Conservation (phyloP, 345 rosid genomes). For the Populus nigra region DNA sequence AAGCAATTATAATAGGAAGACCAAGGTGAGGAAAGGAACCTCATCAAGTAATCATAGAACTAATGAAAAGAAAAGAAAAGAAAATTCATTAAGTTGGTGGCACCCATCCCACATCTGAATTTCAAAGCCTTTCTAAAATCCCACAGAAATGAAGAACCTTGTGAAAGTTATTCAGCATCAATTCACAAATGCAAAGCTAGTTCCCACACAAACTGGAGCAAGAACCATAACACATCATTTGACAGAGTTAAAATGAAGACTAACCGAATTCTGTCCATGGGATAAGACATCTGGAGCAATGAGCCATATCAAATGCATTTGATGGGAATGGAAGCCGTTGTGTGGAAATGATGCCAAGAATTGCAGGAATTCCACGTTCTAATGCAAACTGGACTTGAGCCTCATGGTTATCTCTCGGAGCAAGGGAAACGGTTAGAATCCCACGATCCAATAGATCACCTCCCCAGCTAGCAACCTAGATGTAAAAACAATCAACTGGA, state of each 20-base stretch:
- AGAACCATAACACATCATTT: not conserved
- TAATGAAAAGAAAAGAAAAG: not conserved
- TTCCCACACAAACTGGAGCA: not conserved
- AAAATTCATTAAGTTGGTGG: not conserved
- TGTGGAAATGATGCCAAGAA: constrained; percentile 93
- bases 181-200: not conserved
- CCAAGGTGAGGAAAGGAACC: not conserved
- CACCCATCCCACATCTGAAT: not conserved
- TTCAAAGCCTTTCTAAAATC: not conserved
- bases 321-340: constrained; percentile 98
- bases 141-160: not conserved
- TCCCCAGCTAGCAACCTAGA: constrained; percentile 99
- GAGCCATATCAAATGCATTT: constrained; percentile 97
- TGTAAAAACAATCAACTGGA: constrained; percentile 2
- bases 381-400: constrained; percentile 98
- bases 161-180: not conserved
- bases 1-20: not conserved
- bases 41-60: not conserved
- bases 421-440: constrained; percentile 85
- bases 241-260: not conserved
- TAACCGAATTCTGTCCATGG: constrained; percentile 99
- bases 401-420: constrained; percentile 98
- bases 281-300: constrained; percentile 99
- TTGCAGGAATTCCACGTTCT: constrained; percentile 98
- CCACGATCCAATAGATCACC: constrained; percentile 92